These are phyloP conservation scores for Ogataea henricii DNA, from an alignment of 805 yeast species.

Conservation along the genomic window DNA sequence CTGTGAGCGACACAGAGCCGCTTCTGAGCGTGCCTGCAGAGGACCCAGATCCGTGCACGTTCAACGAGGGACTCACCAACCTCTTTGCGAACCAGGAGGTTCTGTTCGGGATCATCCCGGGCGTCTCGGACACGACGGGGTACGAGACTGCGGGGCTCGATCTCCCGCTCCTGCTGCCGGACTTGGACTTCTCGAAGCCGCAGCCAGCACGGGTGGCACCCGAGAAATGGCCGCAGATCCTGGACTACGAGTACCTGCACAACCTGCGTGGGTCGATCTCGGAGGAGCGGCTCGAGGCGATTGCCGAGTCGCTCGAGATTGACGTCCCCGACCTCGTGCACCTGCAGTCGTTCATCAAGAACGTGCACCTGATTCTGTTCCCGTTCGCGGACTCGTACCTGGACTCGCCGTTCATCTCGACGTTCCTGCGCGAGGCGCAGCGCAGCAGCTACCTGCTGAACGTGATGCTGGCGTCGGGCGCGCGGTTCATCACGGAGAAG, in stretches of 20 bases:
- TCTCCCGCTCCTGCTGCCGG: slow-evolving; percentile 15
- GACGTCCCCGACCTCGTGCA: slow-evolving; percentile 26
- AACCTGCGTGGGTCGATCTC: slow-evolving; percentile 22
- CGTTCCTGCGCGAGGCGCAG: slow-evolving; percentile 28
- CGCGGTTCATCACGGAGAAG: slow-evolving; percentile 43
- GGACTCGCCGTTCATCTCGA: slow-evolving; percentile 29
- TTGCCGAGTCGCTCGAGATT: slow-evolving; percentile 25
- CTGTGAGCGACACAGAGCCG: too few relatives aligned
- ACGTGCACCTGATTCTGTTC: slow-evolving; percentile 31
- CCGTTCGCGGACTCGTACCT: slow-evolving; percentile 32
- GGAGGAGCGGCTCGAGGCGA: slow-evolving; percentile 19
- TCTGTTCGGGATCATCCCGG: slow-evolving; percentile 25
- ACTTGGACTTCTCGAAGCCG: slow-evolving; percentile 8
- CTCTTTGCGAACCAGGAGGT: slow-evolving; percentile 27
- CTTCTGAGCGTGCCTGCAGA: too few relatives aligned
- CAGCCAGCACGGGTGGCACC: too few relatives aligned
- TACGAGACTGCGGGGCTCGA: too few relatives aligned
- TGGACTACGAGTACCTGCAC: slow-evolving; percentile 24
- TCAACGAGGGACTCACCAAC: slow-evolving; percentile 18
- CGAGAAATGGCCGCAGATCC: neutral
- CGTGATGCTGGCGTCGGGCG: slow-evolving; percentile 73
- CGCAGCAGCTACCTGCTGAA: slow-evolving; percentile 62
- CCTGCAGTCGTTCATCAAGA: slow-evolving; percentile 31
- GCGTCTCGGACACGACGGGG: slow-evolving; percentile 15
- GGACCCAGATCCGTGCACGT: too few relatives aligned